Evolutionary conservation across 345 rosid species (phyloP).

Genomic region (Viola odorata): DNA sequence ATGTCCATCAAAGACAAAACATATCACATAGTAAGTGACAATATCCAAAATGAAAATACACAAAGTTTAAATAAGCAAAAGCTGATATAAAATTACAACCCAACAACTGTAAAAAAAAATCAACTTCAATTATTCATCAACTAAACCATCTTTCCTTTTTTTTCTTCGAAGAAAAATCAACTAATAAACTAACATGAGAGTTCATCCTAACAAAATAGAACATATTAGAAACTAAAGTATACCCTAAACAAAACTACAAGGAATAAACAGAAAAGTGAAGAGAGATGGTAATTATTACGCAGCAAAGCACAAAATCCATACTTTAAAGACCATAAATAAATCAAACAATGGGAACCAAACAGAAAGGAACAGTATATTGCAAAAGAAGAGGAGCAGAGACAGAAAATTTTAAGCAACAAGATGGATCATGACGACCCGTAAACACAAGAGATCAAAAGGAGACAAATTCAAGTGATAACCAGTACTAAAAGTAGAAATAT

Average conservation of each 20-base stretch:
- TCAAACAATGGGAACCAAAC: neutral
- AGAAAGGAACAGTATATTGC: neutral
- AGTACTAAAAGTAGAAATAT: neutral
- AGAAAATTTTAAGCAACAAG: neutral
- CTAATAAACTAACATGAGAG: neutral
- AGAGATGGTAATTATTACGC: neutral
- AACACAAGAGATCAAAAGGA: conserved; percentile 4
- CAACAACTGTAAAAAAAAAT: no score
- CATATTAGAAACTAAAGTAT: neutral
- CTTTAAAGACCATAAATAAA: neutral
- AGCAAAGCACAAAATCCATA: neutral
- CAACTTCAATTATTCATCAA: no score
- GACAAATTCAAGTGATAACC: neutral
- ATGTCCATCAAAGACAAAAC: no score
- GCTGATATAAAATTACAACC: no score
- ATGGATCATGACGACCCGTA: conserved; percentile 12
- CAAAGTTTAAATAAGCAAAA: no score
- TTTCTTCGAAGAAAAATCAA: no score
- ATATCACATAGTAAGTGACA: no score
- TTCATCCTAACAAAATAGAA: neutral
- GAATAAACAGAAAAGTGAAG: neutral
- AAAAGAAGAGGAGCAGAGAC: neutral
- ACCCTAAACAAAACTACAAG: no score
- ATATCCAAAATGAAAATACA: no score
- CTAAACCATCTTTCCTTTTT: no score